Percentiles rank a stretch among this genome's conserved stretches.
phyloP scores from a whole-genome alignment of 2,329 filamentous ascomycete species.

The Cladosporium velox region DNA sequence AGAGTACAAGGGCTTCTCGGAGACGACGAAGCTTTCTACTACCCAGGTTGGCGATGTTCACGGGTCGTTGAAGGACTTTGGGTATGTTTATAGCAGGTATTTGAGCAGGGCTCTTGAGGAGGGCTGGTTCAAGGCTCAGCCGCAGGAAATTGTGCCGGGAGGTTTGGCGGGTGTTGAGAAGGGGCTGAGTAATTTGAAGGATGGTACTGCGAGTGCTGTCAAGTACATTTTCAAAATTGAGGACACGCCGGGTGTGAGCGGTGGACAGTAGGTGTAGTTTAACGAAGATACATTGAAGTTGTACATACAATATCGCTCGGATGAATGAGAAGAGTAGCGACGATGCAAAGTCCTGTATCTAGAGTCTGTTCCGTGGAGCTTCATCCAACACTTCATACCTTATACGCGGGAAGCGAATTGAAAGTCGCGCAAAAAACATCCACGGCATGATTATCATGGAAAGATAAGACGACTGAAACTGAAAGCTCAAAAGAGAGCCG shows the following conservation, averaged over 20 bases:
- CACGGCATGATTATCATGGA: background rate
- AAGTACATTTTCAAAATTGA: slow-evolving; percentile 38
- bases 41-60: slow-evolving; percentile 43
- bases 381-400: background rate
- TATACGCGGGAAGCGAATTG: background rate
- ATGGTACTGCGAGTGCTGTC: slow-evolving; percentile 35
- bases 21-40: slow-evolving; percentile 39
- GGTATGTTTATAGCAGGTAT: slow-evolving; percentile 29
- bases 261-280: background rate
- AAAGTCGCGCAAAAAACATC: background rate
- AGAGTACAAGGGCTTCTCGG: slow-evolving; percentile 46
- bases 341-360: background rate
- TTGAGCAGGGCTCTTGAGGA: slow-evolving; percentile 32
- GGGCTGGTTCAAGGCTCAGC: slow-evolving; percentile 36
- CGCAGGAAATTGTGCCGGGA: slow-evolving; percentile 34
- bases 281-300: background rate
- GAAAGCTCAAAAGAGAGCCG: background rate
- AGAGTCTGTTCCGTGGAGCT: background rate
- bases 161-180: slow-evolving; percentile 34
- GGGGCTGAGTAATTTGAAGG: slow-evolving; percentile 34
- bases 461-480: background rate
- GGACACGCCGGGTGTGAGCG: slow-evolving; percentile 30
- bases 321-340: background rate
- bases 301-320: background rate
- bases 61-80: slow-evolving; percentile 33